Conservation (phyloP, 768 basidiomycete genomes). For the Tricholoma matsutake region DNA sequence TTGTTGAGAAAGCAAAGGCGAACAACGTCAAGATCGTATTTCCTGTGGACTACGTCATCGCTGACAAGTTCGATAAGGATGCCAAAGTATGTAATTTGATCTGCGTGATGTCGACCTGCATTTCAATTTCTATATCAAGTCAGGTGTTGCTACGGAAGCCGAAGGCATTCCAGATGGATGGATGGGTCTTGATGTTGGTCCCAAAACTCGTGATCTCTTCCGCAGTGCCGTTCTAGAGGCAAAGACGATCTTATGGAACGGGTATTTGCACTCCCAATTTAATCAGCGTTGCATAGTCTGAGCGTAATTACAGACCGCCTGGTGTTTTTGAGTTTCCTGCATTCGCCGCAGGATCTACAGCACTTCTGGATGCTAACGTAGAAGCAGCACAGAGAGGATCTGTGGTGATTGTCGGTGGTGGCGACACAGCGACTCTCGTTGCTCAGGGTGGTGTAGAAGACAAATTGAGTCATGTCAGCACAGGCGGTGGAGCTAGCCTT, state of each 20-base stretch:
- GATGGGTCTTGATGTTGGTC: slow-evolving; percentile 95
- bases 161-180: slow-evolving; percentile 90
- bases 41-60: slow-evolving; percentile 92
- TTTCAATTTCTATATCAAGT: slow-evolving; percentile 35
- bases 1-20: slow-evolving; percentile 89
- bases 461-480: slow-evolving; percentile 93
- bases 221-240: slow-evolving; percentile 75
- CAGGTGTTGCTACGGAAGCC: slow-evolving; percentile 69
- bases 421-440: slow-evolving; percentile 94
- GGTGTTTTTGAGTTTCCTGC: slow-evolving; percentile 97
- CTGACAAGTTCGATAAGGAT: slow-evolving; percentile 93
- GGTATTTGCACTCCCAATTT: slow-evolving; percentile 41
- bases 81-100: slow-evolving; percentile 55
- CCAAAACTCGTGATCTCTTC: slow-evolving; percentile 79
- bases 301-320: slow-evolving; percentile 61
- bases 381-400: slow-evolving; percentile 84
- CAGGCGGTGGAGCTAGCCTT: slow-evolving; percentile 90
- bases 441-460: slow-evolving; percentile 84
- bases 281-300: background rate
- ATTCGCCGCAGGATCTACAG: slow-evolving; percentile 82
- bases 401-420: slow-evolving; percentile 94
- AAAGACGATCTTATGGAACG: slow-evolving; percentile 98
- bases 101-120: background rate
- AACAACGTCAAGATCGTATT: slow-evolving; percentile 94
- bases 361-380: slow-evolving; percentile 81